Conservation (phyloP, 139 green algal genomes). For the Closterium sp. region DNA sequence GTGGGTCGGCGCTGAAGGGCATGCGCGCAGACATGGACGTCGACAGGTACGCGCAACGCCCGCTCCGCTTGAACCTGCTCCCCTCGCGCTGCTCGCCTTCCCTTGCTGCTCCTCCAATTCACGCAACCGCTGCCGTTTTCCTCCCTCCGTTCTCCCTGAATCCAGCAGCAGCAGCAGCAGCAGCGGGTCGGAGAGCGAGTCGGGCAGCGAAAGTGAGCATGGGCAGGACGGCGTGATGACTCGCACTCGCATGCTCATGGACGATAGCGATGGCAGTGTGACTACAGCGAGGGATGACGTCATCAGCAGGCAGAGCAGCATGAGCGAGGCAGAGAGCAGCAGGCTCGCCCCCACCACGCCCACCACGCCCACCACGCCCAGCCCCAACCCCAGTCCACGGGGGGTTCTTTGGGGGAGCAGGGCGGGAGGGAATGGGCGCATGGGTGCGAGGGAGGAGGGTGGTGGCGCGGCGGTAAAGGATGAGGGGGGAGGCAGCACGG, state of each 20-base stretch:
- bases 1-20: not conserved
- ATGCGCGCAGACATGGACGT: not conserved
- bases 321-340: not conserved
- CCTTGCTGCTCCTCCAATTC: no score
- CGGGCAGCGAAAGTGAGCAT: not conserved
- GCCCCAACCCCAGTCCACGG: not conserved
- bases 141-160: not conserved
- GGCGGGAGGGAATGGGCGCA: not conserved
- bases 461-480: not conserved
- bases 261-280: not conserved
- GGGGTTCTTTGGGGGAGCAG: not conserved
- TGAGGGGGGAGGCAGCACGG: not conserved
- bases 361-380: not conserved
- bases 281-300: not conserved
- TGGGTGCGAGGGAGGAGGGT: not conserved
- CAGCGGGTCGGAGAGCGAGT: not conserved
- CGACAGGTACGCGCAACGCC: not conserved
- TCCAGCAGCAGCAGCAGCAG: not conserved
- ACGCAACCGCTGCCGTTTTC: not conserved
- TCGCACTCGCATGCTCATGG: not conserved
- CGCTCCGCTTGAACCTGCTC: not conserved
- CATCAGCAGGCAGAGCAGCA: not conserved
- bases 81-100: not conserved
- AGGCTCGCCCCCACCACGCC: not conserved
- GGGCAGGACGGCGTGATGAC: not conserved